Conservation (phyloP, 768 basidiomycete species). For the Tubosaeta sp. region DNA sequence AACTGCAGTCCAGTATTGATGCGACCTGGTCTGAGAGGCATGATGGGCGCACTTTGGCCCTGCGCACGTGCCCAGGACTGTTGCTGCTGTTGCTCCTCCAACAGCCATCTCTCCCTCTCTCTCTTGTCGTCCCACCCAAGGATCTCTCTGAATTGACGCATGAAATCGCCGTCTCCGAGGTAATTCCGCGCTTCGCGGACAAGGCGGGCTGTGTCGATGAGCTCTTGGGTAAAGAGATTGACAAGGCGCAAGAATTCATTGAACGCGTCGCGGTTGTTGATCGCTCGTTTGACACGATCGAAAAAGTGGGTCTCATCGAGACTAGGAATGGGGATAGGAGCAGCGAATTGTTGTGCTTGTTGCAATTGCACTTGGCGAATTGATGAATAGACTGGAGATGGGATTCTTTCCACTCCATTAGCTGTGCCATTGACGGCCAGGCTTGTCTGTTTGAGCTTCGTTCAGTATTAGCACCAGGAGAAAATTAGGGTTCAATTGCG, state of each 20-base stretch:
- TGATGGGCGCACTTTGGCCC: constrained; percentile 34
- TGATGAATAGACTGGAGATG: constrained; percentile 21
- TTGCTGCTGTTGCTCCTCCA: constrained; percentile 42
- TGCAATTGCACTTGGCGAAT: constrained; percentile 24
- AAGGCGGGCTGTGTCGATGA: constrained; percentile 82
- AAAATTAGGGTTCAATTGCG: not conserved
- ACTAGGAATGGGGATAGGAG: constrained; percentile 17
- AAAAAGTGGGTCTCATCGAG: constrained; percentile 81
- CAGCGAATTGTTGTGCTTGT: constrained; percentile 19
- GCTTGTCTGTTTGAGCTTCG: constrained; percentile 20
- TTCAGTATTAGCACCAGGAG: constrained; percentile 5
- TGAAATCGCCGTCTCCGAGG: constrained; percentile 71
- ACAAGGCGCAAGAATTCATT: constrained; percentile 95
- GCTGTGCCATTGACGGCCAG: constrained; percentile 14
- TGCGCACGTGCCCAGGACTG: constrained; percentile 51
- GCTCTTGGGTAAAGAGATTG: constrained; percentile 91
- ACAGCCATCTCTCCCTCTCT: constrained; percentile 50
- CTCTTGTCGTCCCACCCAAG: constrained; percentile 82
- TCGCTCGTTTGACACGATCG: constrained; percentile 74
- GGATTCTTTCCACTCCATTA: constrained; percentile 19
- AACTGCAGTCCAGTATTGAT: constrained; percentile 68
- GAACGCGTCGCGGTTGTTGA: constrained; percentile 73
- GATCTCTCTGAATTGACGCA: constrained; percentile 79
- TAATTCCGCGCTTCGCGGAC: constrained; percentile 79
- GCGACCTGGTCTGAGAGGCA: constrained; percentile 46